phyloP scores from a whole-genome alignment of 441 rosid genomes.

The Jatropha multifida region DNA sequence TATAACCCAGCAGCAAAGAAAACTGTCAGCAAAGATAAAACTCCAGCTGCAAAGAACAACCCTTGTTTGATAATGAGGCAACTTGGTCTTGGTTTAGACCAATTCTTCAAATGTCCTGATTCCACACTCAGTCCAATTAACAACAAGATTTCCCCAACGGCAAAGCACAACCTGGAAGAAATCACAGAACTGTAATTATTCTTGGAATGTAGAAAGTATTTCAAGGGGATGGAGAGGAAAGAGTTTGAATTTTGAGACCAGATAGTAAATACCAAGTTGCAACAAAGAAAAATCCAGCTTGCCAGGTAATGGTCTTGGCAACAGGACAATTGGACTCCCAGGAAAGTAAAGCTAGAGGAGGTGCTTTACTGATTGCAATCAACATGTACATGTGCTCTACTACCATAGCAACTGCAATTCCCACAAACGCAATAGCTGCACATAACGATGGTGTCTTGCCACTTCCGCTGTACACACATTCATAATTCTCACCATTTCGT shows the following conservation, averaged over 20 bases:
- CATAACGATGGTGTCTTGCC: slow-evolving; percentile 81
- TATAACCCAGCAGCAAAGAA: slow-evolving; percentile 68
- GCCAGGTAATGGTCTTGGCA: slow-evolving; percentile 50
- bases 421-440: slow-evolving; percentile 56
- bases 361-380: slow-evolving; percentile 62
- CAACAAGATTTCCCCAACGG: slow-evolving; percentile 69
- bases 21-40: slow-evolving; percentile 58
- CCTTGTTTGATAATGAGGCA: slow-evolving; percentile 72
- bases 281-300: slow-evolving; percentile 75
- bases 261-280: slow-evolving; percentile 57
- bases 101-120: slow-evolving; percentile 82
- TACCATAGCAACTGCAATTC: slow-evolving; percentile 66
- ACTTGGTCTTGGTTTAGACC: slow-evolving; percentile 65
- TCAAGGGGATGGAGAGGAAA: too few species aligned
- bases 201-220: too few species aligned
- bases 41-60: slow-evolving; percentile 76
- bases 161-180: slow-evolving; percentile 69
- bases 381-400: slow-evolving; percentile 64
- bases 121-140: slow-evolving; percentile 80
- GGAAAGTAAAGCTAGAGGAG: slow-evolving; percentile 41
- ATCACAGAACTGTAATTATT: not conserved
- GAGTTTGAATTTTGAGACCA: not conserved
- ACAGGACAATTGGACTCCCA: slow-evolving; percentile 51
- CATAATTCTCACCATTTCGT: slow-evolving; percentile 27
- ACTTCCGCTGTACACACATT: slow-evolving; percentile 70